Conservation (phyloP, 129 eudicot genomes). For the Daucus carota region DNA sequence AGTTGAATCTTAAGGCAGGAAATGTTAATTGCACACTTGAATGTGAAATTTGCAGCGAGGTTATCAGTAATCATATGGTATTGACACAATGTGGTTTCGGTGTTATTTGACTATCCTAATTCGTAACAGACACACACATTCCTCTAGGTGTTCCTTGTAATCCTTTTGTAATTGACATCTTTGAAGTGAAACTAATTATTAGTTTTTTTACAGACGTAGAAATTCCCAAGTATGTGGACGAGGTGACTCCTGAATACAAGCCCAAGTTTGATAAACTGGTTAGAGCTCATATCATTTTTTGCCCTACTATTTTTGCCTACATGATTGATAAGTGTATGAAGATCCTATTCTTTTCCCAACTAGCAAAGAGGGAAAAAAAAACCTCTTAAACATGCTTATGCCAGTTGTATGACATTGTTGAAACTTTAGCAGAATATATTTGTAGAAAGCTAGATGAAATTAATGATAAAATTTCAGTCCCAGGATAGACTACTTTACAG, state of each 20-base stretch:
- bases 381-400: neutral
- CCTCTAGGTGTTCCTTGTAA: neutral
- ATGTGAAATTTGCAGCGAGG: neutral
- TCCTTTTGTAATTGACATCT: neutral
- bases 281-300: slow-evolving; percentile 9
- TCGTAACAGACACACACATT: neutral
- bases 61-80: neutral
- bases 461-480: neutral
- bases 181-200: neutral
- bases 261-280: slow-evolving; percentile 91
- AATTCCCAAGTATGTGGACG: slow-evolving; percentile 87
- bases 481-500: neutral
- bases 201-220: slow-evolving; percentile 47
- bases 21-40: neutral
- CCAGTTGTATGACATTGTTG: neutral
- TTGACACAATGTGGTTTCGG: neutral
- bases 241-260: slow-evolving; percentile 70
- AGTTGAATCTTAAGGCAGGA: neutral
- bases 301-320: neutral
- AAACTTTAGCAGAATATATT: neutral
- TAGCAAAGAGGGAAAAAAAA: neutral
- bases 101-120: neutral
- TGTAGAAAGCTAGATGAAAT: neutral
- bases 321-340: neutral
- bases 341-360: neutral